Conservation (phyloP, 441 rosid genomes). For the Populus hybrid region DNA sequence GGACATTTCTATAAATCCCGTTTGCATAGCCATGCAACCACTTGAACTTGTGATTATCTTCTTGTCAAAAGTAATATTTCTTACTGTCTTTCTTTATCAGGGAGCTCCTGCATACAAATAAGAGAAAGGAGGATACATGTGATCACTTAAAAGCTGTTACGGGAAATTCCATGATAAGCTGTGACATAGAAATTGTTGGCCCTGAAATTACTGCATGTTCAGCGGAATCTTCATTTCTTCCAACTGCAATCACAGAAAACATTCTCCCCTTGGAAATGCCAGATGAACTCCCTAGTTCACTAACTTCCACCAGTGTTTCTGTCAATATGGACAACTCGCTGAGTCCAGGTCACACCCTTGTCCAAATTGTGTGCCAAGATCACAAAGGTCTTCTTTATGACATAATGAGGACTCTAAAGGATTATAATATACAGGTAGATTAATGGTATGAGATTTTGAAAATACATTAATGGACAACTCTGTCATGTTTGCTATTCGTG, state of each 20-base stretch:
- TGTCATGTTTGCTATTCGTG: neutral
- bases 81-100: conserved; percentile 34
- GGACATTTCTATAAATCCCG: neutral
- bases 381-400: conserved; percentile 92
- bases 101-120: conserved; percentile 73
- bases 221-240: conserved; percentile 58
- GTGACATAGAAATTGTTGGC: conserved; percentile 70
- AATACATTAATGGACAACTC: neutral
- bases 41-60: neutral
- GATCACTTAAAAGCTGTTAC: conserved; percentile 41
- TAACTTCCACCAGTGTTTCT: conserved; percentile 45
- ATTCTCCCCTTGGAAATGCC: conserved; percentile 42
- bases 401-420: conserved; percentile 87
- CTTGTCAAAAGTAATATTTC: conserved; percentile 3
- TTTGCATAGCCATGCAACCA: neutral
- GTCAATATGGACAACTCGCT: conserved; percentile 68
- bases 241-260: conserved; percentile 54
- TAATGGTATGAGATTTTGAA: neutral
- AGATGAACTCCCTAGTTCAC: conserved; percentile 35
- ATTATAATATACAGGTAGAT: conserved; percentile 82
- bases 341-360: conserved; percentile 81
- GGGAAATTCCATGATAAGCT: conserved; percentile 64
- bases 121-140: conserved; percentile 58
- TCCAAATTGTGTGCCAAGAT: conserved; percentile 79
- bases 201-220: conserved; percentile 66